Base-by-base conservation (phyloP, 176 grass and related monocot genomes). In the Zoysia pacifica region DNA sequence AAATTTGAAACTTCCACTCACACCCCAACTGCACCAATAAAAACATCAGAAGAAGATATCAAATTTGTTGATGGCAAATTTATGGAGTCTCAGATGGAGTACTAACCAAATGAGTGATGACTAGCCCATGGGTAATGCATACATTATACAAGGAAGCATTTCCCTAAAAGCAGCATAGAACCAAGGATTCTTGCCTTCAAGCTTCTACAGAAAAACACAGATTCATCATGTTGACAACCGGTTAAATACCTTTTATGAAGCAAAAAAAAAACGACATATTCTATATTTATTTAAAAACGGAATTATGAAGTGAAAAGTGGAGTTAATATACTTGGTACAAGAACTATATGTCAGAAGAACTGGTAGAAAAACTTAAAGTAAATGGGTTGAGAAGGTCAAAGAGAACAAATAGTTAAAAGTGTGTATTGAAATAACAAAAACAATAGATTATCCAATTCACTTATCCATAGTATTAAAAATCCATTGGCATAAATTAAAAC, bases 201-300 rank as follows among this genome's bases (percentile, higher is more conserved):
- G 46, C 69, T 82, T 73, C 58, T 73, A 58, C 15, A 28, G 18
- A 65, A 62, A 39, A 41, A 71, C 8, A 65, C 41, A 73, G 46
- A 20, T 53, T 20, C 18, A 74, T 44, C 5, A 53, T 65, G 45
- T 14, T 61, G 58, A 15, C 14, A 15, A 53, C 51, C 14, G 50
- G 3, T 2, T 53, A 53, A 15, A 15, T 53, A 6, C 14, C 13
- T 5, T 16, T 16, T 55, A 11, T 11, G 48, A 49, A 49, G 9
- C 48, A 7, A 49, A 49, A 49, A 11, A 28, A 47, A 4, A 41
- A 10, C 54, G 28, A 18, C 9, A 12, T 46, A 19, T 40, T 13
- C 40, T 75, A 60, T 46, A 6, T 60, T 59, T 18, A 44, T 9
- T 45, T 7, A 13, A 52, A 75, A 6, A 19, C 44, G 48, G 11